Evolutionary conservation across 768 basidiomycete genomes (phyloP), one percentile per base, ranked within the genome.

Genomic region (Heimioporus sp.): DNA sequence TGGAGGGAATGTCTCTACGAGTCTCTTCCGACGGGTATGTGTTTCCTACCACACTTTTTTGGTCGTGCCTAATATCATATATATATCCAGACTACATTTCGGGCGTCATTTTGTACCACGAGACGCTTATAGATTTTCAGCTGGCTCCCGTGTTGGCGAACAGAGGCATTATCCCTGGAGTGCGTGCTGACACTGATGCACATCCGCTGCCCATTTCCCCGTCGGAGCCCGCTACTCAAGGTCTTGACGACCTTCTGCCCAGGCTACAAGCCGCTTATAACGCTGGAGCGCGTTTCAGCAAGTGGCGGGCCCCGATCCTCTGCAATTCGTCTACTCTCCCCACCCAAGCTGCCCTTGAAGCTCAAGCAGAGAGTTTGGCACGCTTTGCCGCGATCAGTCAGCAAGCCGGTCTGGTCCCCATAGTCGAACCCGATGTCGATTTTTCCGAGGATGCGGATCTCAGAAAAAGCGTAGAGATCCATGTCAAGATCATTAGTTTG

Each of bases 401-500:
- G 56, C 71, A 78, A 61, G 78, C 76, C 1, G 76, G 76, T 28
- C 57, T 80, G 19, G 77, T 80, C n/a, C 78, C 78, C 5, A 76
- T 80, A 48, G 72, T 80, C 8, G 79, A 80, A 57, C 79, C 77
- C 12, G 79, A 80, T 56, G 73, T 80, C 17, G 76, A 80, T 57
- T 79, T 80, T 54, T 66, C 70, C 21, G 77, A 68, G 31, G 78
- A 80, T 39, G 75, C 77, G 19, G 72, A 75, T 54, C 57, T 80
- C 46, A 66, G 62, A 34, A 67, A 76, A 54, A 79, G 76, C 51
- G 69, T 70, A 1, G 74, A 78, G 52, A 71, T 80, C 35, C 77
- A 79, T 44, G 68, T 76, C 58, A 71, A 70, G 63, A 72, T 73
- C 19, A 76, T 79, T 44, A 64, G 64, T 30, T 51, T 75, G 68